Evolutionary conservation across 176 grass and related monocot species (phyloP), one percentile per base, ranked within the genome.

Genomic region (Phoenix dactylifera): DNA sequence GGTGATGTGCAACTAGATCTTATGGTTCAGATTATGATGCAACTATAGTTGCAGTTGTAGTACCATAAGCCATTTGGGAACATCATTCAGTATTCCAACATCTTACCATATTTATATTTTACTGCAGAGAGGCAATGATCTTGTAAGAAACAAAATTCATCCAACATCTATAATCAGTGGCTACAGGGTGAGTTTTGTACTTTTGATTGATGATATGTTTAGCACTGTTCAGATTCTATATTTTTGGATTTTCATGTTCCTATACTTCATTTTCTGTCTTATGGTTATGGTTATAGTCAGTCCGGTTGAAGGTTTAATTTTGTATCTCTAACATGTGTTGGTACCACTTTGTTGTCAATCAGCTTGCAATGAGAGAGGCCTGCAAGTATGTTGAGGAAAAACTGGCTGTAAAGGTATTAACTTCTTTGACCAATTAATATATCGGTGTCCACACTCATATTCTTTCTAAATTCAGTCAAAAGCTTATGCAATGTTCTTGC

Each of bases 321-420:
- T 24, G 64, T 16, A 20, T 51, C 17, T 10, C 76, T 48, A 57
- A 22, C 22, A 58, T 57, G 71, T 6, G 26, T 26, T 12, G 70
- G 26, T n/a, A 35, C 74, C 44, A 70, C 71, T 55, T 79, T 12
- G 60, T 73, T 22, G 60, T 76, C 22, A 82, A 71, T 52, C 75
- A 97, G 93, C 81, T 97, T 55, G 93, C 93, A 32, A 97, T 97
- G 93, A 72, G 93, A 50, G 93, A 97, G 72, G 84, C 87, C 62
- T 97, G 87, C 76, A 97, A 97, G 60, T 95, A 95, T 76, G 77
- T 86, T 60, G 90, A 95, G 56, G 90, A 95, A 74, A 95, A 89
- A 52, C 71, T 89, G 44, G 68, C 90, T 50, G 72, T 83, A 59
- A 95, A 89, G 76, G 90, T 89, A 81, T 64, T n/a, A 66, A 59